These are phyloP conservation scores for Penicillium roqueforti DNA, from an alignment of 495 filamentous ascomycete genomes.

Conservation along the genomic window DNA sequence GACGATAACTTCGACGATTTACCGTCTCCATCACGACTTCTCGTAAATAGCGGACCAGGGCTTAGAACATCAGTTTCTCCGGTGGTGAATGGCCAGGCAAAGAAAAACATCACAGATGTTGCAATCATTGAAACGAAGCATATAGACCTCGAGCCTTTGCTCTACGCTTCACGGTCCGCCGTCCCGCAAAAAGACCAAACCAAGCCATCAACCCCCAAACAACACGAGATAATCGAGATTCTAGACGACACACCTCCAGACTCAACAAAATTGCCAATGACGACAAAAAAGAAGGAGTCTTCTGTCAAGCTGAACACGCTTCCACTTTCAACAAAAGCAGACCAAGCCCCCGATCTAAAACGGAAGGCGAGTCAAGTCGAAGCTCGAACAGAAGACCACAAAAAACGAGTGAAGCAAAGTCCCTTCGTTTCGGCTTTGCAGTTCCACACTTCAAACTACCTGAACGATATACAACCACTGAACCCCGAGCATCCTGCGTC, in stretches of 20 bases:
- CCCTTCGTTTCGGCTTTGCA: neutral
- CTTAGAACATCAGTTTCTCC: neutral
- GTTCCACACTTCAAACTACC: neutral
- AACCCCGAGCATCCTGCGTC: neutral
- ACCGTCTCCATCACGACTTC: constrained; percentile 37
- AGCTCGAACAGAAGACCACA: neutral
- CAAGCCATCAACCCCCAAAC: neutral
- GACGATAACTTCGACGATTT: constrained; percentile 37
- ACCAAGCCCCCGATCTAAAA: neutral
- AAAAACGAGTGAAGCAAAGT: neutral
- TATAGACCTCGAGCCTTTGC: neutral
- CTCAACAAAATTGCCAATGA: neutral
- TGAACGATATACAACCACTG: neutral
- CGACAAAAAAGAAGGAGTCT: neutral
- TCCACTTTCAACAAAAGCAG: neutral
- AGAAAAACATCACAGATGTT: neutral
- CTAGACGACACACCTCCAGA: constrained; percentile 3
- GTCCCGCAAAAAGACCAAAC: neutral
- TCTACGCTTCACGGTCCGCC: neutral
- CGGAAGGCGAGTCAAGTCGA: constrained; percentile 7
- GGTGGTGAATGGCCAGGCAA: neutral
- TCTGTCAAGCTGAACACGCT: constrained; percentile 1
- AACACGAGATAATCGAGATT: constrained; percentile 4
- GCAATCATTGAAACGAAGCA: neutral
- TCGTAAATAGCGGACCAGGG: neutral